Conservation (phyloP, 2,329 filamentous ascomycete genomes). For the Fusarium sp. region DNA sequence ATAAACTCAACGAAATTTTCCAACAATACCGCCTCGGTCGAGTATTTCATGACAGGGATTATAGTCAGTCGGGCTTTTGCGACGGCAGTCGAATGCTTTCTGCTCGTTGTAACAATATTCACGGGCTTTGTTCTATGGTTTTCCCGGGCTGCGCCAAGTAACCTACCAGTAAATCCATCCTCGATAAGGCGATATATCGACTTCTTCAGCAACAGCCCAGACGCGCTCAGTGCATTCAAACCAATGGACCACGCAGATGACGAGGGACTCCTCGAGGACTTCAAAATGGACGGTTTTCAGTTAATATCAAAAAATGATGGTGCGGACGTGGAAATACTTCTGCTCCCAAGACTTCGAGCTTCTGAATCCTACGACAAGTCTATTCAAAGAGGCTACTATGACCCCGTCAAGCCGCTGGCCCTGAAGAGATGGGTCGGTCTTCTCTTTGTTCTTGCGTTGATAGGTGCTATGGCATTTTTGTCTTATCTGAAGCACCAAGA, state of each 20-base stretch:
- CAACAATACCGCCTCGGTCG: conserved; percentile 3
- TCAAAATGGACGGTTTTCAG: conserved; percentile 23
- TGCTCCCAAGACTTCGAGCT: neutral
- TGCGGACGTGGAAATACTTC: neutral
- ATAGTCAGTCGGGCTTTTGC: conserved; percentile 48
- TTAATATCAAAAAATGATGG: neutral
- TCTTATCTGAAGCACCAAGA: too few relatives aligned
- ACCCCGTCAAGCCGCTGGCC: too few relatives aligned
- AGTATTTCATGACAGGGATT: conserved; percentile 41
- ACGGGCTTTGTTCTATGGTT: conserved; percentile 15
- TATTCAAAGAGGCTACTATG: too few relatives aligned
- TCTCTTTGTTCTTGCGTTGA: too few relatives aligned
- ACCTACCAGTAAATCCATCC: conserved; percentile 40
- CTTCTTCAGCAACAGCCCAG: conserved; percentile 29
- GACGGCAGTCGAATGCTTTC: conserved; percentile 40
- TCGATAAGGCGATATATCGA: conserved; percentile 37
- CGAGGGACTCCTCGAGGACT: neutral
- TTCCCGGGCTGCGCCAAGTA: neutral
- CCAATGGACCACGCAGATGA: conserved; percentile 26
- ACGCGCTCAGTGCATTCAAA: conserved; percentile 2
- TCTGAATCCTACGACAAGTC: neutral
- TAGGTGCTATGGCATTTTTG: too few relatives aligned
- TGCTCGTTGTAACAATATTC: conserved; percentile 37
- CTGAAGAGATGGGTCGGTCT: too few relatives aligned
- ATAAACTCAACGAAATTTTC: conserved; percentile 13